A percentile compares a stretch with the other conserved stretches of the same genome.
phyloP scores from a whole-genome alignment of 768 basidiomycete genomes.

The Suillus fuscotomentosus region DNA sequence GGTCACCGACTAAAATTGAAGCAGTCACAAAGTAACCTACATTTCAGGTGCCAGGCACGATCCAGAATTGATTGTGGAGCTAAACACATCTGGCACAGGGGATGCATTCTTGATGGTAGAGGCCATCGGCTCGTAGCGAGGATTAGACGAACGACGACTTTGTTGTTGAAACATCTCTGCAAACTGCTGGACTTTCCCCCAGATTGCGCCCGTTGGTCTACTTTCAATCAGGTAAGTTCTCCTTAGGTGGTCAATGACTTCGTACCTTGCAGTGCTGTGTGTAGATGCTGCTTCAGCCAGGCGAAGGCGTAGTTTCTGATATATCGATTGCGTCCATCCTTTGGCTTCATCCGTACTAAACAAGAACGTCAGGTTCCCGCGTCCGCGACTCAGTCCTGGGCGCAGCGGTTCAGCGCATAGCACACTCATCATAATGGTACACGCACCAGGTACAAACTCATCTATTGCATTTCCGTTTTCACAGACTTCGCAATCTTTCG shows the following conservation, averaged over 20 bases:
- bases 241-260: background rate
- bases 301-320: conserved; percentile 19
- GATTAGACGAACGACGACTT: conserved; percentile 11
- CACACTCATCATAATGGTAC: background rate
- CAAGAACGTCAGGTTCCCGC: conserved; percentile 14
- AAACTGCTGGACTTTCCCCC: background rate
- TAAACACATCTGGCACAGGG: conserved; percentile 16
- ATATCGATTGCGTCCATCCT: conserved; percentile 18
- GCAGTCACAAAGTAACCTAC: conserved; percentile 14
- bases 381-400: conserved; percentile 16
- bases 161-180: conserved; percentile 21
- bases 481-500: conserved; percentile 7
- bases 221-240: background rate
- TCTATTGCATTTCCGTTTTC: conserved; percentile 1
- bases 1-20: background rate
- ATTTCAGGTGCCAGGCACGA: conserved; percentile 6
- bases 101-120: background rate
- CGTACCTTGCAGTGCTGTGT: conserved; percentile 16
- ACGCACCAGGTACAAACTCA: conserved; percentile 22
- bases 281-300: background rate
- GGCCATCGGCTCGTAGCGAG: background rate
- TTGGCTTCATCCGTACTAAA: conserved; percentile 20
- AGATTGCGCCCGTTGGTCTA: conserved; percentile 18
- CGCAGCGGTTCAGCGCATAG: background rate
- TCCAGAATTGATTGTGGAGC: conserved; percentile 14